Conservation (phyloP, 2,329 filamentous ascomycete genomes). For the Xylariaceae sp. region DNA sequence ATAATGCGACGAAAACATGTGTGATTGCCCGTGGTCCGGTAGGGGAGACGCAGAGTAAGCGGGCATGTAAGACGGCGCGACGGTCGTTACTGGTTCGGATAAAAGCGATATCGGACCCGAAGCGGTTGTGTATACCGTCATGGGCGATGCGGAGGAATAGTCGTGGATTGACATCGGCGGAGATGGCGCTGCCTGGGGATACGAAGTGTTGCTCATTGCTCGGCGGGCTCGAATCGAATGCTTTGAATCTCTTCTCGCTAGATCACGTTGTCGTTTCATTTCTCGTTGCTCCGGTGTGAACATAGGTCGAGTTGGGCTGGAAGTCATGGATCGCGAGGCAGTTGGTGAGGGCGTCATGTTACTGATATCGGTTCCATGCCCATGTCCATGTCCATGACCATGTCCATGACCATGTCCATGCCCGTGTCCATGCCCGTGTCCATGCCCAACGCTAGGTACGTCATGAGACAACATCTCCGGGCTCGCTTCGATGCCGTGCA, state of each 20-base stretch:
- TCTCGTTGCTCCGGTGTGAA: slow-evolving; percentile 57
- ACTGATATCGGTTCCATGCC: slow-evolving; percentile 43
- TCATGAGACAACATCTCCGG: slow-evolving; percentile 40
- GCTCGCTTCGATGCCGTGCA: slow-evolving; percentile 34
- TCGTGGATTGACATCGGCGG: slow-evolving; percentile 41
- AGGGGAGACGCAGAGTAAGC: slow-evolving; percentile 44
- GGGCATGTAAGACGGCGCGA: slow-evolving; percentile 43
- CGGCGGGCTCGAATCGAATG: slow-evolving; percentile 46
- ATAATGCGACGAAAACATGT: slow-evolving; percentile 29
- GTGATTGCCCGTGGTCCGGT: slow-evolving; percentile 35
- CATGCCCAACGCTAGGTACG: slow-evolving; percentile 40
- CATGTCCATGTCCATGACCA: slow-evolving; percentile 7
- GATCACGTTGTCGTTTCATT: slow-evolving; percentile 56
- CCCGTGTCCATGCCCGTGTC: too few relatives aligned
- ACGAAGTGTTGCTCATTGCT: slow-evolving; percentile 41
- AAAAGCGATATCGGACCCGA: slow-evolving; percentile 47
- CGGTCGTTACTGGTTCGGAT: slow-evolving; percentile 42
- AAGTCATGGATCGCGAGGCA: slow-evolving; percentile 48
- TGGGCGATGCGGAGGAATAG: slow-evolving; percentile 36
- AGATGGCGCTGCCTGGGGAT: slow-evolving; percentile 33
- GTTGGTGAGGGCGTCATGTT: slow-evolving; percentile 45
- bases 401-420: too few relatives aligned
- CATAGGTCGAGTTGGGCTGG: slow-evolving; percentile 50
- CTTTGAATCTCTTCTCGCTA: slow-evolving; percentile 54
- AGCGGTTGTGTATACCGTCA: slow-evolving; percentile 49